Base-by-base conservation (phyloP, 768 basidiomycete species). In the Boletus edulis region DNA sequence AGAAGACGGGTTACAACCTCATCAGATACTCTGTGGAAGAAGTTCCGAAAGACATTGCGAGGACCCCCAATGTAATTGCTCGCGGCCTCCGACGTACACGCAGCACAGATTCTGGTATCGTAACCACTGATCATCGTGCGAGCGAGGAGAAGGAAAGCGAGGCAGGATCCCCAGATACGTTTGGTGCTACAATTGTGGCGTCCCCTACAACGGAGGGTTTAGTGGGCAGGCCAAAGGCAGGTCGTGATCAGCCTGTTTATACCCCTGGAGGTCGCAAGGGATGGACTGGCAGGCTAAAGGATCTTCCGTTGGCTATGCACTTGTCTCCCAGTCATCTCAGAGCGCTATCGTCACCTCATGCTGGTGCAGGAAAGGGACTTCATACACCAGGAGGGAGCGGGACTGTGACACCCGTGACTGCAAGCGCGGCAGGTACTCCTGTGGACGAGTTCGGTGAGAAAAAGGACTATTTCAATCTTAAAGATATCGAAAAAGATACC, bases 1-100 rank as follows among this genome's bases (percentile, higher is more conserved):
- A 81, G 60, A 72, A 79, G 42, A 77, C 85, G 3, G 89, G 90
- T 14, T 91, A 83, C 60, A 77, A 78, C 48, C 73, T 93, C 10
- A 83, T 82, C 3, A 74, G 91, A 75, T 87, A 72, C 57, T 64
- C 51, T 38, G 35, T 65, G 46, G 61, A 63, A 20, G 56, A 60
- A 11, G 52, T 46, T 10, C 58, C 52, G n/a, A 40, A 10, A 1
- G 1, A 12, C 12, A 7, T 49, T 38, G 20, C 51, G 6, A 55
- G 39, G 20, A 47, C 52, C n/a, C 56, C 49, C 5, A 48, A 48
- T 4, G 27, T 46, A 8, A 24, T 50, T 5, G 31, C 58, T 5
- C 58, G 44, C n/a, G 37, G 46, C 10, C 52, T 54, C 4, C 63
- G 56, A 20, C 63, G 55, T 11, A 41, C 43, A 3, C 48, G 31